These are phyloP conservation scores for Cynanchum wilfordii DNA, from an alignment of 257 asterid species.

Conservation along the genomic window DNA sequence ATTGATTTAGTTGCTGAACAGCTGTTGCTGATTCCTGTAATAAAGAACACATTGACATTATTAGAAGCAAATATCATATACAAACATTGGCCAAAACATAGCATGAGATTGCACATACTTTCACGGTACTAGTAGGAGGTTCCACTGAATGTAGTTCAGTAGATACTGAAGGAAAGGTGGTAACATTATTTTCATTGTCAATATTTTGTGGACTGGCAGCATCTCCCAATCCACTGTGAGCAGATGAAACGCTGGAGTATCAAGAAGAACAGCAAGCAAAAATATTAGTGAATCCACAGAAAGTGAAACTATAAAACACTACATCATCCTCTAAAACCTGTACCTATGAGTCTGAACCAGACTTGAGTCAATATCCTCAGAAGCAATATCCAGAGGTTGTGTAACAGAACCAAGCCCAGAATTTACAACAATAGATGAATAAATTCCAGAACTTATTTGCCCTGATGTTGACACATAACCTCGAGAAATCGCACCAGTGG, in stretches of 20 bases:
- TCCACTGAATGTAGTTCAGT: slow-evolving; percentile 54
- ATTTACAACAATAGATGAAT: slow-evolving; percentile 52
- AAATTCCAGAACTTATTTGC: slow-evolving; percentile 47
- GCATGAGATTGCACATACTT: slow-evolving; percentile 42
- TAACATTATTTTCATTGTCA: slow-evolving; percentile 40
- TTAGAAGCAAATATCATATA: neutral
- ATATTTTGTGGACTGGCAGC: slow-evolving; percentile 38
- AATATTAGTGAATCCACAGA: slow-evolving; percentile 2
- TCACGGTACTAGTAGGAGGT: slow-evolving; percentile 47
- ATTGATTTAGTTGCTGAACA: slow-evolving; percentile 46
- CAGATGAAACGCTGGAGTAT: slow-evolving; percentile 51
- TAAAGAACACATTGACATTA: neutral
- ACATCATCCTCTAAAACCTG: neutral
- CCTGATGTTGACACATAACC: slow-evolving; percentile 50
- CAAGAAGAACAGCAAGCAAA: neutral
- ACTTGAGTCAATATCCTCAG: slow-evolving; percentile 53
- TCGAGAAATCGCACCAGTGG: slow-evolving; percentile 48
- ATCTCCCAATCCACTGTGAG: slow-evolving; percentile 51
- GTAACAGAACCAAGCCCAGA: slow-evolving; percentile 53
- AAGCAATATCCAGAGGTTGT: slow-evolving; percentile 49
- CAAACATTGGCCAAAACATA: neutral
- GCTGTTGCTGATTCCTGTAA: slow-evolving; percentile 60
- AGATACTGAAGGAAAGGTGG: slow-evolving; percentile 48
- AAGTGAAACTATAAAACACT: neutral
- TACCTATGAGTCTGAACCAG: slow-evolving; percentile 66